Evolutionary conservation across 2,329 filamentous ascomycete genomes (phyloP).

Genomic region (Ploettnerulaceae sp.): DNA sequence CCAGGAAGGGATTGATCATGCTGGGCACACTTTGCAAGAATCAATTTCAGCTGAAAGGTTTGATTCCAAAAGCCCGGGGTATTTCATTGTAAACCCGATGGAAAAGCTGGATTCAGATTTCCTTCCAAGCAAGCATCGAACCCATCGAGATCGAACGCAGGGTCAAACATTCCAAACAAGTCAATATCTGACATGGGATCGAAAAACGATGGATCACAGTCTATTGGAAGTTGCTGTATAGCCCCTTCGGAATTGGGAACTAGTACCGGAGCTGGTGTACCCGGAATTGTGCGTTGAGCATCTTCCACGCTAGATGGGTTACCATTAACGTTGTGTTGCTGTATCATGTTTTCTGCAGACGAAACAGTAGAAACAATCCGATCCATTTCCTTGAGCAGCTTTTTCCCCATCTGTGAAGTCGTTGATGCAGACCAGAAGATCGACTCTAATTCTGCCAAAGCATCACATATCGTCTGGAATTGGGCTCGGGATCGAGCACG

Average conservation of each 20-base stretch:
- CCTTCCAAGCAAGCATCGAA: conserved; percentile 26
- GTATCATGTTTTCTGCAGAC: conserved; percentile 6
- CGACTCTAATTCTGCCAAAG: conserved; percentile 49
- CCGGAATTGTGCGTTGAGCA: not conserved
- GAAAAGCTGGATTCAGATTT: conserved; percentile 23
- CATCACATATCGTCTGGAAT: conserved; percentile 50
- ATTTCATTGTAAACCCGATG: conserved; percentile 12
- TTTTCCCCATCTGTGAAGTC: conserved; percentile 25
- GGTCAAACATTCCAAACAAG: conserved; percentile 27
- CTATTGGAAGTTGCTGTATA: too few relatives aligned
- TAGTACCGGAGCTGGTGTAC: not conserved
- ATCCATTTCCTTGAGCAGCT: conserved; percentile 26
- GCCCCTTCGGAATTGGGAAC: too few relatives aligned
- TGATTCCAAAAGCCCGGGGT: too few relatives aligned
- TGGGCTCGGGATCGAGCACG: conserved; percentile 49
- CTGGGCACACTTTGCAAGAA: too few relatives aligned
- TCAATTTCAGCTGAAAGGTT: too few relatives aligned
- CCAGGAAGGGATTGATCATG: too few relatives aligned
- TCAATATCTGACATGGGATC: conserved; percentile 21
- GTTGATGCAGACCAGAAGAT: conserved; percentile 51
- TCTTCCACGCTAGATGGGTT: not conserved
- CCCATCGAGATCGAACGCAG: conserved; percentile 24
- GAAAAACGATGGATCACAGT: conserved; percentile 21
- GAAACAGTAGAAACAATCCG: conserved; percentile 20
- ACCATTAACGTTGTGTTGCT: not conserved